Conservation (phyloP, 2,329 filamentous ascomycete genomes). For the Cyclaneusma minus region DNA sequence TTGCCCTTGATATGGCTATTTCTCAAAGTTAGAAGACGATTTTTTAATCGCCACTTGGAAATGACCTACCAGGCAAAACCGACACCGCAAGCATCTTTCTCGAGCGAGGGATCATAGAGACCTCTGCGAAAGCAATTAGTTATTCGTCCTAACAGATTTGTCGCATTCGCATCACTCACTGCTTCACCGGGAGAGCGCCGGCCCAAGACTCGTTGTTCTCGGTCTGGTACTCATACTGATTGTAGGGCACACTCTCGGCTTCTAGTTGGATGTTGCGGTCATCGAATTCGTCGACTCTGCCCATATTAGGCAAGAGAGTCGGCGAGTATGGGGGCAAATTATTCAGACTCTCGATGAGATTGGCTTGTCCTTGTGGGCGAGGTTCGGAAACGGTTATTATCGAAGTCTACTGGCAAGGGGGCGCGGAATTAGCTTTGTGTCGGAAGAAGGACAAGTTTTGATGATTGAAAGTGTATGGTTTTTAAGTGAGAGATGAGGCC, state of each 20-base stretch:
- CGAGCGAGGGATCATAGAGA: slow-evolving; percentile 87
- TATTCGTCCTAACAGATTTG: slow-evolving; percentile 1
- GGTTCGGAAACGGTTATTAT: too few species aligned
- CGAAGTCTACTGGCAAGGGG: too few species aligned
- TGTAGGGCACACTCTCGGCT: slow-evolving; percentile 42
- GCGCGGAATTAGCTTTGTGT: too few species aligned
- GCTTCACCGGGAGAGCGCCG: slow-evolving; percentile 87
- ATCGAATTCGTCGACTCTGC: slow-evolving; percentile 49
- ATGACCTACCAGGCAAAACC: slow-evolving; percentile 82
- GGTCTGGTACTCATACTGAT: slow-evolving; percentile 73
- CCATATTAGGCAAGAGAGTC: slow-evolving; percentile 48
- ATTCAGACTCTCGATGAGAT: too few species aligned
- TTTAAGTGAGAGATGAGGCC: too few species aligned
- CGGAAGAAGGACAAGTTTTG: slow-evolving; percentile 1
- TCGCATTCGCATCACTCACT: slow-evolving; percentile 33
- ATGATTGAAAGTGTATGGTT: slow-evolving; percentile 1
- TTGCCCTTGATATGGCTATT: slow-evolving; percentile 90
- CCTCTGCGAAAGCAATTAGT: slow-evolving; percentile 30
- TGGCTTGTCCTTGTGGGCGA: too few species aligned
- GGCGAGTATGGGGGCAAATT: slow-evolving; percentile 10
- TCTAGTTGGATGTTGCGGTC: slow-evolving; percentile 49
- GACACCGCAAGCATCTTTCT: slow-evolving; percentile 99
- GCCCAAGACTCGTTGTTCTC: slow-evolving; percentile 84
- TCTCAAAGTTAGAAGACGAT: slow-evolving; percentile 1
- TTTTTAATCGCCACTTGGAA: background rate